Evolutionary conservation across 768 basidiomycete genomes (phyloP).

Genomic region (Lactifluus rugatus): DNA sequence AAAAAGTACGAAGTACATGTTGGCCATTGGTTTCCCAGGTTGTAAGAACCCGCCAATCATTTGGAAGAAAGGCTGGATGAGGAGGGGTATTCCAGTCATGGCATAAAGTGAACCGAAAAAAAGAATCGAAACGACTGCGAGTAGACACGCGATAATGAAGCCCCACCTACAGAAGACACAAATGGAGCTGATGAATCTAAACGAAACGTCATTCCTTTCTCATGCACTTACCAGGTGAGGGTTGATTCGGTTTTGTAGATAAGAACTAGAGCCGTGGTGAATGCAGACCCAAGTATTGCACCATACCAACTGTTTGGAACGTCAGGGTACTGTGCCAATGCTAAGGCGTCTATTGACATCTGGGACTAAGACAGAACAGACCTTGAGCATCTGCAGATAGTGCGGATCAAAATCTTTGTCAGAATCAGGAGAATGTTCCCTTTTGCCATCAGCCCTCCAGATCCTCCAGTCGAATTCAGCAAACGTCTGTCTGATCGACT

Average conservation of each 20-base stretch:
- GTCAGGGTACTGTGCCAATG: conserved; percentile 26
- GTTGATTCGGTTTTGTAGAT: conserved; percentile 41
- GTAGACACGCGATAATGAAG: conserved; percentile 33
- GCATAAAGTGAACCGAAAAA: conserved; percentile 39
- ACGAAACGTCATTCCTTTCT: not conserved
- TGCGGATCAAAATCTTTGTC: conserved; percentile 37
- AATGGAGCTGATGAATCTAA: not conserved
- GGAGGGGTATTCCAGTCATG: conserved; percentile 37
- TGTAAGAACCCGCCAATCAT: conserved; percentile 33
- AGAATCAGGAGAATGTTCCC: conserved; percentile 21
- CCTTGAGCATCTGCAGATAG: conserved; percentile 46
- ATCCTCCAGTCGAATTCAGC: conserved; percentile 32
- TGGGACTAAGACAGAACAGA: conserved; percentile 10
- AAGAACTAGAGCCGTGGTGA: conserved; percentile 33
- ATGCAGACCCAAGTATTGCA: conserved; percentile 17
- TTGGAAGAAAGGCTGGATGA: conserved; percentile 43
- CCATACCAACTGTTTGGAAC: conserved; percentile 29
- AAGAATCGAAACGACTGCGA: conserved; percentile 36
- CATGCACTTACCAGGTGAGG: conserved; percentile 32
- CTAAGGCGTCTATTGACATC: not conserved
- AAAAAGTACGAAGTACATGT: conserved; percentile 36
- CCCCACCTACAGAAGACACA: conserved; percentile 31
- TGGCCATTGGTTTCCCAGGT: conserved; percentile 28
- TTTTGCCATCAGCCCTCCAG: conserved; percentile 31
- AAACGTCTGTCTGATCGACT: conserved; percentile 28